Evolutionary conservation across 2,329 filamentous ascomycete genomes (phyloP).

Genomic region (Tolypocladium ovalisporum): DNA sequence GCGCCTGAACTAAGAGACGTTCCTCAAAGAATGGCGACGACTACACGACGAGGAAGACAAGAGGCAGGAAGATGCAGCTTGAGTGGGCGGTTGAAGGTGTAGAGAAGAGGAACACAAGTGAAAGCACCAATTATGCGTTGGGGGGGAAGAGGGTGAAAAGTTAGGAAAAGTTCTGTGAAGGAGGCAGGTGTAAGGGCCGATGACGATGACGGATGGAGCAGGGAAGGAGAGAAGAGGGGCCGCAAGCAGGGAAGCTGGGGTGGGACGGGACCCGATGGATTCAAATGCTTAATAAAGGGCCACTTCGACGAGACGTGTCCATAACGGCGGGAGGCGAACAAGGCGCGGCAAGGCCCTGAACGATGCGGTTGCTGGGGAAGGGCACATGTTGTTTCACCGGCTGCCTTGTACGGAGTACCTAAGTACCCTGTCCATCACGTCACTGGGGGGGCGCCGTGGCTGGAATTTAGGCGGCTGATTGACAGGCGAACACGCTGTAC

Average conservation of each 20-base stretch:
- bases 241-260: background rate
- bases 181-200: background rate
- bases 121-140: background rate
- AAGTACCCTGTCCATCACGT: conserved; percentile 6
- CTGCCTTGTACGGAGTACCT: background rate
- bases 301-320: background rate
- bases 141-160: background rate
- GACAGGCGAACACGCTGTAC: background rate
- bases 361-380: background rate
- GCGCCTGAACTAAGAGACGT: background rate
- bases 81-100: background rate
- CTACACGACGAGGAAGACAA: background rate
- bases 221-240: background rate
- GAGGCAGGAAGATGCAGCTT: background rate
- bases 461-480: background rate
- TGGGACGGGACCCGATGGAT: background rate
- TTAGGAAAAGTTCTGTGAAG: background rate
- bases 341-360: background rate
- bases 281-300: background rate
- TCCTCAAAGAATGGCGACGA: background rate
- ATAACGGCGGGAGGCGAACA: background rate
- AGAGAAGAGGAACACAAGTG: background rate
- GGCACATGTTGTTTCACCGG: background rate
- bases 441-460: conserved; percentile 3
- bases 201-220: background rate